phyloP scores from a whole-genome alignment of 305 asterid genomes.

The Petunia hybrid region DNA sequence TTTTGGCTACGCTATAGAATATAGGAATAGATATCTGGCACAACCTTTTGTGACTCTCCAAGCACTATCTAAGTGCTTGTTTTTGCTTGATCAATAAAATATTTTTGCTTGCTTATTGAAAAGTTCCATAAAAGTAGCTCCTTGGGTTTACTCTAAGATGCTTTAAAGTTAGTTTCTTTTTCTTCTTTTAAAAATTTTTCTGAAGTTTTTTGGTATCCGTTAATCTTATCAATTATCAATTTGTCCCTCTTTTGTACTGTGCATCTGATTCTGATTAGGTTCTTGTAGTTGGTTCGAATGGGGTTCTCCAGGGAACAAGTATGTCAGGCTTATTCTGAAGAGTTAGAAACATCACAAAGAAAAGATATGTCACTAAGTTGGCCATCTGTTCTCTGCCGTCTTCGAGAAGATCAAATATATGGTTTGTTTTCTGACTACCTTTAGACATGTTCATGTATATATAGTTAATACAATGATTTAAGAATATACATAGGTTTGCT shows the following conservation, averaged over 20 bases:
- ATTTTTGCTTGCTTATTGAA: too few species aligned
- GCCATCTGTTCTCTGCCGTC: constrained; percentile 71
- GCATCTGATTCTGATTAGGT: constrained; percentile 36
- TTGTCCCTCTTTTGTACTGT: constrained; percentile 15
- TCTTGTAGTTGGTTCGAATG: constrained; percentile 64
- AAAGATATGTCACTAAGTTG: constrained; percentile 66
- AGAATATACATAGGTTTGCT: constrained; percentile 11
- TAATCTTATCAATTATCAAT: constrained; percentile 23
- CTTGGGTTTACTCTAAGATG: constrained; percentile 25
- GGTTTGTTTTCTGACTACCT: constrained; percentile 45
- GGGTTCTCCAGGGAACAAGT: constrained; percentile 67
- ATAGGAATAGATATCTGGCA: too few species aligned
- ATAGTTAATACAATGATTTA: neutral
- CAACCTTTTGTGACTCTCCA: too few species aligned
- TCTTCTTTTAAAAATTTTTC: constrained; percentile 18
- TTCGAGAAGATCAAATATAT: constrained; percentile 71
- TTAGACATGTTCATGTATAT: constrained; percentile 5
- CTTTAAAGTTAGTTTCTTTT: constrained; percentile 22
- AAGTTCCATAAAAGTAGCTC: neutral
- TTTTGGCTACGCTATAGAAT: too few species aligned
- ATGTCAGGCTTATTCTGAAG: constrained; percentile 57
- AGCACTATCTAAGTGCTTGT: too few species aligned
- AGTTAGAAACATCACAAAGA: constrained; percentile 51
- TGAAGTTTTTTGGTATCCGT: constrained; percentile 31
- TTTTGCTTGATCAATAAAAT: too few species aligned